Percentiles rank a stretch among this genome's conserved stretches.
Evolutionary conservation across 805 yeast species (phyloP).

Genomic region (Wickerhamia fluorescens): DNA sequence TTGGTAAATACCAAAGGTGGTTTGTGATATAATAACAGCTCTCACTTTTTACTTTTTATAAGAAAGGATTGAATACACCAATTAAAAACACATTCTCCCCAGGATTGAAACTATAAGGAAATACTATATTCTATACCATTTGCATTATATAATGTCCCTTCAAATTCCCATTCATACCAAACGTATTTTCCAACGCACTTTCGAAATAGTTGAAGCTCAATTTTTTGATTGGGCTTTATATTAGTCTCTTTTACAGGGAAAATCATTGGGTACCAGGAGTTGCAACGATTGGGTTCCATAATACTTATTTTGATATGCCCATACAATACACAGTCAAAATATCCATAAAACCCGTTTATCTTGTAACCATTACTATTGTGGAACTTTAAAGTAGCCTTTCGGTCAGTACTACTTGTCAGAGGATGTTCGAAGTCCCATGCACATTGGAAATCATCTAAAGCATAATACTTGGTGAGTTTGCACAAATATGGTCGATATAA

Average conservation of each 20-base stretch:
- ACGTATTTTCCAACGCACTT: constrained; percentile 7
- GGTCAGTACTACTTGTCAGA: constrained; percentile 10
- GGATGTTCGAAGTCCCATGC: constrained; percentile 65
- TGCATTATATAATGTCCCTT: constrained; percentile 12
- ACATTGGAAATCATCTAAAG: constrained; percentile 35
- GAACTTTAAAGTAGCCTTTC: constrained; percentile 36
- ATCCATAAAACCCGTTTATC: constrained; percentile 72
- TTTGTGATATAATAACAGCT: no score
- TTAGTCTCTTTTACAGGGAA: constrained; percentile 20
- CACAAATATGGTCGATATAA: constrained; percentile 17
- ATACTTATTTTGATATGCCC: constrained; percentile 50
- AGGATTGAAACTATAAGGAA: no score
- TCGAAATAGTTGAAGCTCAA: constrained; percentile 10
- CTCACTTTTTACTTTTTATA: no score
- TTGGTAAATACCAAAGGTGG: no score
- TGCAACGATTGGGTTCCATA: constrained; percentile 14
- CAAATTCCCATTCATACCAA: constrained; percentile 21
- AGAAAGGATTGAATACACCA: no score
- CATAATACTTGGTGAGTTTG: constrained; percentile 9
- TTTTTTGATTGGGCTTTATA: constrained; percentile 5
- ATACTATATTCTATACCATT: constrained; percentile 12
- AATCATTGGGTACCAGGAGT: constrained; percentile 33
- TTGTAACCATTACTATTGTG: constrained; percentile 40
- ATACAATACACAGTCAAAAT: constrained; percentile 64
- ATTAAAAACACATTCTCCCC: no score